These are phyloP conservation scores for Stramenopiles sp. DNA, from an alignment of 352 stramenopile genomes.

Conservation along the genomic window DNA sequence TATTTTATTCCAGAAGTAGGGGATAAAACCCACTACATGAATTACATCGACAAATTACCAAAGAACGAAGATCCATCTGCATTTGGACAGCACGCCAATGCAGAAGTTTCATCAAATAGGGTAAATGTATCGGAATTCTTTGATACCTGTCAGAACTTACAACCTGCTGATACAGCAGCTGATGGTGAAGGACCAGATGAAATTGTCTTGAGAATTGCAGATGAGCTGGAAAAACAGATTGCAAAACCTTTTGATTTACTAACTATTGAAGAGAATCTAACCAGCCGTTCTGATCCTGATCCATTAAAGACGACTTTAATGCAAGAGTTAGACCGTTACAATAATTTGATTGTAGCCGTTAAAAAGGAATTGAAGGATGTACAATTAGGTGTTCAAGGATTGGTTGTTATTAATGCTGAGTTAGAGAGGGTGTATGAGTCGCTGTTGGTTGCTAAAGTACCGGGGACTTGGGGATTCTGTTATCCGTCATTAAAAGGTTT, in stretches of 20 bases:
- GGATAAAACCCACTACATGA: conserved; percentile 46
- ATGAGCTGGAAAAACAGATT: conserved; percentile 48
- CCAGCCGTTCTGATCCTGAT: conserved; percentile 59
- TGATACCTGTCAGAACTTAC: conserved; percentile 58
- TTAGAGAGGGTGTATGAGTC: conserved; percentile 55
- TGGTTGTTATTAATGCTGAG: conserved; percentile 59
- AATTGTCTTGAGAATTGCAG: conserved; percentile 53
- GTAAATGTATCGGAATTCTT: conserved; percentile 69
- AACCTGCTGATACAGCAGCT: conserved; percentile 33
- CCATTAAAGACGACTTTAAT: conserved; percentile 85
- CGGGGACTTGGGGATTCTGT: conserved; percentile 52
- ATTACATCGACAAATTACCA: conserved; percentile 74
- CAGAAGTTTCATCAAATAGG: conserved; percentile 69
- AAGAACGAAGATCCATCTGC: conserved; percentile 70
- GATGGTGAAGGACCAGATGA: conserved; percentile 56
- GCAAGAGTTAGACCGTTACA: conserved; percentile 55
- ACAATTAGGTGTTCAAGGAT: conserved; percentile 39
- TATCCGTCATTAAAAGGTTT: conserved; percentile 75
- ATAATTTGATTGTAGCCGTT: conserved; percentile 45
- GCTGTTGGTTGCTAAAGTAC: conserved; percentile 66
- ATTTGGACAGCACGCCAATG: conserved; percentile 80
- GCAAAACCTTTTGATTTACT: conserved; percentile 42
- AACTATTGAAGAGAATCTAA: conserved; percentile 30
- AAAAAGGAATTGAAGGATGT: conserved; percentile 37
- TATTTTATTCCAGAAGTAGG: conserved; percentile 43